A percentile compares a stretch with the other conserved stretches of the same genome.
Evolutionary conservation across 148 eudicot species (phyloP).

Genomic region (Fallopia convolvulus): DNA sequence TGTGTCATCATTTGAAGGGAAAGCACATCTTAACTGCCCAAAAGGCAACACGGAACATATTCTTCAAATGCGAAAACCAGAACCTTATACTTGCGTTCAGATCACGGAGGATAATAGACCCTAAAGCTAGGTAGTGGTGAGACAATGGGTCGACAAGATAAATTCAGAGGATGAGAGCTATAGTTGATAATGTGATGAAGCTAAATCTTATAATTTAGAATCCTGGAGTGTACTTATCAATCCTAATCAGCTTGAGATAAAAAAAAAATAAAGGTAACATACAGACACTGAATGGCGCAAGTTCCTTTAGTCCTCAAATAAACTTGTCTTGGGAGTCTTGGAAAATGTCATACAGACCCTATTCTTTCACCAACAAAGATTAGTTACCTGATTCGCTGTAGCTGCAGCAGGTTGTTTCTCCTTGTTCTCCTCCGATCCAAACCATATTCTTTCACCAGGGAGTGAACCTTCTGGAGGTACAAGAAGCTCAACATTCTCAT

Average conservation of each 20-base stretch:
- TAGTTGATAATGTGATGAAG: too few species aligned
- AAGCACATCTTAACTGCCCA: not conserved
- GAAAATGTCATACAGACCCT: not conserved
- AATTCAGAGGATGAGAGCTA: too few species aligned
- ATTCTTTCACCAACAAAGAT: not conserved
- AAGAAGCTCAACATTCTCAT: conserved; percentile 94
- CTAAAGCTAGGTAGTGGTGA: too few species aligned
- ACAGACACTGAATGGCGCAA: not conserved
- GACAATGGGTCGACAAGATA: too few species aligned
- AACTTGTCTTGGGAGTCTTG: not conserved
- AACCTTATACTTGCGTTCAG: too few species aligned
- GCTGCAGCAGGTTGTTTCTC: conserved; percentile 69
- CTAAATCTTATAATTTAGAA: too few species aligned
- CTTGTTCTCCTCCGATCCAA: conserved; percentile 62
- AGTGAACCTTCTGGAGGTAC: conserved; percentile 77
- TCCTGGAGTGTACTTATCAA: not conserved
- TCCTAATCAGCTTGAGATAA: not conserved
- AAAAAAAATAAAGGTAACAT: not conserved
- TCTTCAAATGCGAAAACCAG: too few species aligned
- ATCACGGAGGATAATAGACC: too few species aligned
- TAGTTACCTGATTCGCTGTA: conserved; percentile 69
- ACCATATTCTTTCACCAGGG: conserved; percentile 94
- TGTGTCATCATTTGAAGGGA: not conserved
- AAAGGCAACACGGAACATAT: not conserved
- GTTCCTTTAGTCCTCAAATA: not conserved